Evolutionary conservation across 2,329 filamentous ascomycete species (phyloP).

Genomic region (Cercospora sp.): DNA sequence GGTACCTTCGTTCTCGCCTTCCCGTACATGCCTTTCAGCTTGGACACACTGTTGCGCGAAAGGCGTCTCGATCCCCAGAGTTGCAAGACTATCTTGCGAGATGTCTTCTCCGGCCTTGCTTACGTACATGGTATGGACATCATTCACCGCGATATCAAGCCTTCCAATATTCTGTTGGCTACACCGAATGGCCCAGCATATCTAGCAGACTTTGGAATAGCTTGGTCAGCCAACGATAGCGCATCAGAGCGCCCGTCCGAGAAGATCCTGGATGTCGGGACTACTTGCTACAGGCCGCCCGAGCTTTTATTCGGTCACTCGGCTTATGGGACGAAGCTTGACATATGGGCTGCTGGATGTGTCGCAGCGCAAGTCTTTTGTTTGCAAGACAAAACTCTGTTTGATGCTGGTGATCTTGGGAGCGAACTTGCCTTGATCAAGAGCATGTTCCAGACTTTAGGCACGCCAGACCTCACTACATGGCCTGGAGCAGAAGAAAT

Average conservation of each 20-base stretch:
- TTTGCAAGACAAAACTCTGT: conserved; percentile 62
- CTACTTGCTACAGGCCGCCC: conserved; percentile 84
- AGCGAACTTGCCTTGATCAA: conserved; percentile 88
- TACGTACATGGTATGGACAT: conserved; percentile 74
- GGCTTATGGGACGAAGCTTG: conserved; percentile 69
- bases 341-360: conserved; percentile 87
- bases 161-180: conserved; percentile 67
- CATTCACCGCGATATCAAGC: conserved; percentile 92
- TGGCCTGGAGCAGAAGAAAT: conserved; percentile 78
- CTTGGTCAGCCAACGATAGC: conserved; percentile 67
- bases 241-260: conserved; percentile 61
- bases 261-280: conserved; percentile 92
- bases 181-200: conserved; percentile 65
- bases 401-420: conserved; percentile 85
- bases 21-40: conserved; percentile 74
- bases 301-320: conserved; percentile 85
- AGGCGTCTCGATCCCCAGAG: conserved; percentile 31
- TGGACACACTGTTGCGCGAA: conserved; percentile 64
- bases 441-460: conserved; percentile 88
- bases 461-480: conserved; percentile 73
- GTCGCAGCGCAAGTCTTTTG: conserved; percentile 75
- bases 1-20: conserved; percentile 78
- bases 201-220: conserved; percentile 88
- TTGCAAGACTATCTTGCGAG: conserved; percentile 57
- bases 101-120: conserved; percentile 69